A percentile compares a stretch with the other conserved stretches of the same genome.
These are phyloP conservation scores for Tephrocybe sp. DNA, from an alignment of 768 basidiomycete species.

Conservation along the genomic window DNA sequence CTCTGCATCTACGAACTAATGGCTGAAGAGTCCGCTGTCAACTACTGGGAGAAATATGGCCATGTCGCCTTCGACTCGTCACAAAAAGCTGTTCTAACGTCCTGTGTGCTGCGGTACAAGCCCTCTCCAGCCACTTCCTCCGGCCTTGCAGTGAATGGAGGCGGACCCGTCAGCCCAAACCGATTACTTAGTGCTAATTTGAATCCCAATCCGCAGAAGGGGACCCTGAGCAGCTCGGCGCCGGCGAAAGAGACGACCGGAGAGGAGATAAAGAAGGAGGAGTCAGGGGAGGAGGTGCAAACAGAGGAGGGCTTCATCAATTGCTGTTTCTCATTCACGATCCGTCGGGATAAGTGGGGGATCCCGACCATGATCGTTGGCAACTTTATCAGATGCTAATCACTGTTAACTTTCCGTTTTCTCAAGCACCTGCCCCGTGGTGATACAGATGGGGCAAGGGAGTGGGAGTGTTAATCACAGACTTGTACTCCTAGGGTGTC, in stretches of 20 bases:
- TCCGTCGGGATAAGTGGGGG: conserved; percentile 79
- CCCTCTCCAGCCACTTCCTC: conserved; percentile 40
- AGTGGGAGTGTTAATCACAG: too few relatives aligned
- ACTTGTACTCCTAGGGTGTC: too few relatives aligned
- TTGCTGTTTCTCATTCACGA: conserved; percentile 91
- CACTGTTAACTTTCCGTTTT: neutral
- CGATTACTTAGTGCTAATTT: conserved; percentile 3
- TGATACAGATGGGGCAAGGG: too few relatives aligned
- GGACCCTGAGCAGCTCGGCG: conserved; percentile 4
- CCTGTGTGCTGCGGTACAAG: conserved; percentile 82
- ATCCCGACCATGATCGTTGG: conserved; percentile 91
- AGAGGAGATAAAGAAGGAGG: conserved; percentile 24
- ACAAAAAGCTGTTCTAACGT: conserved; percentile 91
- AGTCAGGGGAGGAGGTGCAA: conserved; percentile 24
- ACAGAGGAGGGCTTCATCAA: conserved; percentile 76
- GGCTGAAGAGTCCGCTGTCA: conserved; percentile 95
- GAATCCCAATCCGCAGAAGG: conserved; percentile 7
- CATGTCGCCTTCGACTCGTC: conserved; percentile 88
- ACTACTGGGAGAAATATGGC: conserved; percentile 99
- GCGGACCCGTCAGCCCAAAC: neutral
- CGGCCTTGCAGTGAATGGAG: conserved; percentile 11
- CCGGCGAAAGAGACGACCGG: neutral
- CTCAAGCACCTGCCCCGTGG: too few relatives aligned
- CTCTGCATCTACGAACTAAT: conserved; percentile 97
- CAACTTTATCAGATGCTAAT: conserved; percentile 74